Evolutionary conservation across 306 rosid species (phyloP), one percentile per base, ranked within the genome.

Genomic region (Betula pendula): DNA sequence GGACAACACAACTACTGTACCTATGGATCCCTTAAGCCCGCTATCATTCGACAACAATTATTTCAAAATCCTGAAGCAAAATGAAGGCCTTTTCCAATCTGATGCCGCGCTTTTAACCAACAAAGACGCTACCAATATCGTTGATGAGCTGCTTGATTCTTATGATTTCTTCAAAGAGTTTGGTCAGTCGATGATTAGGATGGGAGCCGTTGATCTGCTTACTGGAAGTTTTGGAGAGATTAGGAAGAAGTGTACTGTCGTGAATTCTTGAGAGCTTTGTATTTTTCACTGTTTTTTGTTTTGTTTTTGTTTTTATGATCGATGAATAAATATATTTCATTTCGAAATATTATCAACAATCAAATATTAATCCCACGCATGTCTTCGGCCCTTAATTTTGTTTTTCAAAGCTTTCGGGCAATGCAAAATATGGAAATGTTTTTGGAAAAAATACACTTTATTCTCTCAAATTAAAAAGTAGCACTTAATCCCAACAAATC

Each of bases 61-160:
- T 73, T 88, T 68, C 68, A 68, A 77, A 0, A 77, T 38, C 44
- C 85, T 89, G 53, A 77, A 70, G 12, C 59, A 76, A 31, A 78
- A 87, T 0, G 70, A 81, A 70, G 94, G 95, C 47, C 43, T 91
- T 5, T 87, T 91, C 78, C 68, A 56, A 15, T 89, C 95, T 8
- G 95, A 93, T 52, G 95, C 88, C 0, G 86, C 90, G 0, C 88
- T 93, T 24, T 85, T 91, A 42, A 84, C 86, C 3, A 51, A 44
- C 56, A 0, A 12, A 0, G 31, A 52, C 0, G 72, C 95, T 1
- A 49, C 42, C 31, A 2, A 15, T 3, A 58, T 76, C 35, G 83
- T 77, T 0, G 40, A 15, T 14, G 22, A 45, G 15, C 43, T 89
- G 81, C 59, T 77, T 59, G 56, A 71, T 27, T 76, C 82, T 19